Evolutionary conservation across 257 asterid species (phyloP), one percentile per base, ranked within the genome.

Genomic region (Solanum bukasovii): DNA sequence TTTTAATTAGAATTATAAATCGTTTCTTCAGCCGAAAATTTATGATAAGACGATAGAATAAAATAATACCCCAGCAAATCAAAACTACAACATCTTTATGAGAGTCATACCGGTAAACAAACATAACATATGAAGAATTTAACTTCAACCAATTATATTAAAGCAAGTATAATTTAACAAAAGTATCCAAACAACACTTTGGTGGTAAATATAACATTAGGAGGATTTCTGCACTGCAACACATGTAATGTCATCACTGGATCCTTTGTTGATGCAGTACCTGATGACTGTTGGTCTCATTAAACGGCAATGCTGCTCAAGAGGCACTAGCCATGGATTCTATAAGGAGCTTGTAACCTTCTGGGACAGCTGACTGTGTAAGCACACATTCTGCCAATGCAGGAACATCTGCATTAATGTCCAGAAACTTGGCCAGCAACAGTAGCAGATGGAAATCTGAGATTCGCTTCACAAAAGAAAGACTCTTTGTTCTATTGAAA

Each of bases 371-470:
- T 33, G 95, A 91, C 90, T 94, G 95, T n/a, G 91, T 46, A 68
- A 44, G 93, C 49, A 97, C 95, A 29, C 96, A 97, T 72, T 91
- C 98, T 1, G 98, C 92, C 90, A 97, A 88, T 27, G 98, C 95
- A 14, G 99, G 99, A 71, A 96, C 95, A 85, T 97, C 99, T 13
- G 98, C 84, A 86, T 97, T 92, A 44, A 96, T 88, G 65, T 96
- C 99, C 87, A 97, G 87, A 87, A 91, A 92, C 91, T 95, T 92
- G 23, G 95, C 96, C 27, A 97, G 89, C 88, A 94, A 85, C 61
- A 96, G 98, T 42, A 97, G 94, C 84, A 96, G 94, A 89, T 97
- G 99, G 88, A 97, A 97, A 85, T 97, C 99, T 10, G 99, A 93
- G 25, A 96, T 97, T 86, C 93, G 93, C 91, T 95, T 95, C 92